phyloP scores from a whole-genome alignment of 177 flowering plant species.

The Vitis hybrid region DNA sequence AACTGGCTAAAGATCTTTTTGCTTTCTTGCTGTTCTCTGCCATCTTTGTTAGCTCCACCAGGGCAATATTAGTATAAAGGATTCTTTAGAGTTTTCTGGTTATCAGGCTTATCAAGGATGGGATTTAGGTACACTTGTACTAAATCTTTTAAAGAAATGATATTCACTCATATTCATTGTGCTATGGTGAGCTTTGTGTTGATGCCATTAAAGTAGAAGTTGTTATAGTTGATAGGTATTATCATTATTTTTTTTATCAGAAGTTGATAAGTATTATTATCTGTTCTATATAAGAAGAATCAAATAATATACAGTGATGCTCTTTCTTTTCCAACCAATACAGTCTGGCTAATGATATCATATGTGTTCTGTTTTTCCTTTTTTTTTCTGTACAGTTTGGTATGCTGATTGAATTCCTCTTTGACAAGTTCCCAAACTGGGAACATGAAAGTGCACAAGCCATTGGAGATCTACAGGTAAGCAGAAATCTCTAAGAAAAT shows the following conservation, averaged over 20 bases:
- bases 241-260: too few species aligned
- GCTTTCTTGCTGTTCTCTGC: neutral
- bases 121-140: neutral
- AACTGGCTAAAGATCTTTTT: neutral
- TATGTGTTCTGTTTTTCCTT: slow-evolving; percentile 4
- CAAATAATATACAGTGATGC: too few species aligned
- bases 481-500: slow-evolving; percentile 6
- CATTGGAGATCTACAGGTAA: slow-evolving; percentile 91
- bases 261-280: too few species aligned
- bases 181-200: neutral
- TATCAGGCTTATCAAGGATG: neutral
- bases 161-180: neutral
- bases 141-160: neutral
- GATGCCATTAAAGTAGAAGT: neutral
- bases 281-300: too few species aligned
- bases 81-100: neutral
- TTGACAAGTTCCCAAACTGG: slow-evolving; percentile 73
- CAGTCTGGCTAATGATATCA: neutral
- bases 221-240: neutral
- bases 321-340: too few species aligned
- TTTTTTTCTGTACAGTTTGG: slow-evolving; percentile 70
- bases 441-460: slow-evolving; percentile 67
- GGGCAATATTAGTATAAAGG: neutral
- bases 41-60: neutral
- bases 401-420: slow-evolving; percentile 89